A percentile compares a stretch with the other conserved stretches of the same genome.
Evolutionary conservation across 805 yeast genomes (phyloP).

Genomic region (Cyberlindnera mrakii): DNA sequence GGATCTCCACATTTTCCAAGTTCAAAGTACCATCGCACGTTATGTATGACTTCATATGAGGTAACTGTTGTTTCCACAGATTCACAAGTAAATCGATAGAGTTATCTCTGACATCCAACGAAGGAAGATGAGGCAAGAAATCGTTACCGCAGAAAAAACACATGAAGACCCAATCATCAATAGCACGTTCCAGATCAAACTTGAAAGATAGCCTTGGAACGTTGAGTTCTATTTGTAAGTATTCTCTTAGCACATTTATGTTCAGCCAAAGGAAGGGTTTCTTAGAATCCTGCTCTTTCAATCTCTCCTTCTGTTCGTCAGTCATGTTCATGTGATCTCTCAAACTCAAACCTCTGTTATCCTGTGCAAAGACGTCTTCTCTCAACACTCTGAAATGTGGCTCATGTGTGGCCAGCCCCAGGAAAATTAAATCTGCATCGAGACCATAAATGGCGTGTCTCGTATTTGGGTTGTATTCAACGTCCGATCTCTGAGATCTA

Average conservation of each 20-base stretch:
- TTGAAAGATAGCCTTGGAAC: constrained; percentile 65
- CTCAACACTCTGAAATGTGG: constrained; percentile 92
- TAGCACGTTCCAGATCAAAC: constrained; percentile 89
- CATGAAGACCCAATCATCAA: constrained; percentile 98
- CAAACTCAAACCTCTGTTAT: constrained; percentile 33
- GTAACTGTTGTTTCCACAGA: constrained; percentile 76
- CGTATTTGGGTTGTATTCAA: constrained; percentile 86
- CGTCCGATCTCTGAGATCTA: constrained; percentile 81
- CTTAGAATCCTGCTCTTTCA: constrained; percentile 32
- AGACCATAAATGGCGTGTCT: constrained; percentile 95
- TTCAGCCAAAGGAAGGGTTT: constrained; percentile 95
- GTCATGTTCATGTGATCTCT: constrained; percentile 52
- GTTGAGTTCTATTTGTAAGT: constrained; percentile 72
- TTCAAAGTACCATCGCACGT: constrained; percentile 87
- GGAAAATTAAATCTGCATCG: constrained; percentile 95
- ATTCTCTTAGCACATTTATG: constrained; percentile 80
- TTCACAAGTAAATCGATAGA: constrained; percentile 77
- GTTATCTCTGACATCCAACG: constrained; percentile 90
- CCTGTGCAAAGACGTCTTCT: constrained; percentile 91
- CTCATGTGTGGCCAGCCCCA: constrained; percentile 95
- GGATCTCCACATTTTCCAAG: constrained; percentile 65
- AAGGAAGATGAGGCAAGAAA: constrained; percentile 93
- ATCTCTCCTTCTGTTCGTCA: constrained; percentile 43
- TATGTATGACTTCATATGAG: constrained; percentile 65
- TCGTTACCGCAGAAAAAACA: constrained; percentile 98